phyloP scores from a whole-genome alignment of 1,284 basidiomycete species.

The Cutaneotrichosporon curvatum region DNA sequence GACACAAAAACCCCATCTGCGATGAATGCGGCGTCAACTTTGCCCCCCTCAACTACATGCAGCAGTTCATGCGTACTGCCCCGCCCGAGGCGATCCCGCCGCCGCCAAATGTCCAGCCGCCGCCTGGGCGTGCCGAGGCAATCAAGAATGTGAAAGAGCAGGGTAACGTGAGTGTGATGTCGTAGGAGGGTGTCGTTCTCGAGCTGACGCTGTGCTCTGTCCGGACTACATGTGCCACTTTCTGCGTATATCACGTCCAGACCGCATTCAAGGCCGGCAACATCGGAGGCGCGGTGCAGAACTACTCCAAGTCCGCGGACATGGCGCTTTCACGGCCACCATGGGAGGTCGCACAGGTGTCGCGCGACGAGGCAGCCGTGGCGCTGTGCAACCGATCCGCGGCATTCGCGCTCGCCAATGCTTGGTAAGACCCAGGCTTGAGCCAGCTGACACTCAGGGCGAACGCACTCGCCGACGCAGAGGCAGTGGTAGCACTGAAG shows the following conservation, averaged over 20 bases:
- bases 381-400: slow-evolving; percentile 87
- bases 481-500: slow-evolving; percentile 77
- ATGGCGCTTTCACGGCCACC: slow-evolving; percentile 77
- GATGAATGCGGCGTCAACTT: slow-evolving; percentile 64
- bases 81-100: slow-evolving; percentile 68
- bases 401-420: slow-evolving; percentile 67
- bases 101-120: slow-evolving; percentile 59
- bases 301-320: slow-evolving; percentile 76
- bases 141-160: slow-evolving; percentile 77
- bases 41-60: slow-evolving; percentile 59
- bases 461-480: slow-evolving; percentile 81
- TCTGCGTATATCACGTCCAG: too few species aligned
- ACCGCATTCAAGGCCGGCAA: slow-evolving; percentile 67
- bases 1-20: slow-evolving; percentile 64
- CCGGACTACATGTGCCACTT: too few species aligned
- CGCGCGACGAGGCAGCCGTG: slow-evolving; percentile 82
- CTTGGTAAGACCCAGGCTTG: slow-evolving; percentile 42
- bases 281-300: slow-evolving; percentile 66
- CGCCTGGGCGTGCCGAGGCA: slow-evolving; percentile 62
- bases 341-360: slow-evolving; percentile 76
- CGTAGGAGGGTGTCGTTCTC: too few species aligned
- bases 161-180: slow-evolving; percentile 62
- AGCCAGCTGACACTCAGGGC: slow-evolving; percentile 47
- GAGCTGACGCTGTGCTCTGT: too few species aligned
- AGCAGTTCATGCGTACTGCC: slow-evolving; percentile 61